Conservation (phyloP, 192 early-diverging fungal species). For the Podochytrium sp. region DNA sequence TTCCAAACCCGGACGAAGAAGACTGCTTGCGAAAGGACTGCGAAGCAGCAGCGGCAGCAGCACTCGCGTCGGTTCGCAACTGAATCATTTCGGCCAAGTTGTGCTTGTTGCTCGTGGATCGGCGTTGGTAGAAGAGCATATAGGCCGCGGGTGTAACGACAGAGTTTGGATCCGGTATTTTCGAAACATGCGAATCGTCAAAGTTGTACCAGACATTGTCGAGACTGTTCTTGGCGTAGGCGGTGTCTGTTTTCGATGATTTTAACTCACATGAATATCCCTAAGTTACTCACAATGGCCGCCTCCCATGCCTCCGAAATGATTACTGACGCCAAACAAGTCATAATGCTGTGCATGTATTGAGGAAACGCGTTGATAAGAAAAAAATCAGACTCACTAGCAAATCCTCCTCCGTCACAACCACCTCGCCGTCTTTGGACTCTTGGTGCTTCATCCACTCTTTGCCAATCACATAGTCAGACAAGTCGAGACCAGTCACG, state of each 20-base stretch:
- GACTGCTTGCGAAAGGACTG: neutral
- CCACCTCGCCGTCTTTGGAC: constrained; percentile 1
- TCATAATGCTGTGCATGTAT: constrained; percentile 71
- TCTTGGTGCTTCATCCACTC: constrained; percentile 21
- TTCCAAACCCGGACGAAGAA: neutral
- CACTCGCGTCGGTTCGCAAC: neutral
- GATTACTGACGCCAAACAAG: constrained; percentile 78
- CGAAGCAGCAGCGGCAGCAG: neutral
- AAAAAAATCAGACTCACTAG: constrained; percentile 15
- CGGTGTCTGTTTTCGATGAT: constrained; percentile 59
- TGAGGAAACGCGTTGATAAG: too few relatives aligned
- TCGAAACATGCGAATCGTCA: constrained; percentile 72
- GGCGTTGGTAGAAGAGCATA: constrained; percentile 64
- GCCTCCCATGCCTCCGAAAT: constrained; percentile 81
- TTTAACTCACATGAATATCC: neutral
- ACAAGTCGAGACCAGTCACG: constrained; percentile 63
- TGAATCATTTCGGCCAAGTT: constrained; percentile 21
- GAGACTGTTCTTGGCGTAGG: constrained; percentile 71
- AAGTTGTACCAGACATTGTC: constrained; percentile 80
- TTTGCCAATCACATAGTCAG: constrained; percentile 39
- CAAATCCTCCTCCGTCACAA: neutral
- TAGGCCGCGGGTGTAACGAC: constrained; percentile 65
- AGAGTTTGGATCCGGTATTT: constrained; percentile 30
- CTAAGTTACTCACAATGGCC: constrained; percentile 67
- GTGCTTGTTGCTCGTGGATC: constrained; percentile 18